Evolutionary conservation across 1,284 basidiomycete species (phyloP), one percentile per base, ranked within the genome.

Genomic region (Earliella scabrosa): DNA sequence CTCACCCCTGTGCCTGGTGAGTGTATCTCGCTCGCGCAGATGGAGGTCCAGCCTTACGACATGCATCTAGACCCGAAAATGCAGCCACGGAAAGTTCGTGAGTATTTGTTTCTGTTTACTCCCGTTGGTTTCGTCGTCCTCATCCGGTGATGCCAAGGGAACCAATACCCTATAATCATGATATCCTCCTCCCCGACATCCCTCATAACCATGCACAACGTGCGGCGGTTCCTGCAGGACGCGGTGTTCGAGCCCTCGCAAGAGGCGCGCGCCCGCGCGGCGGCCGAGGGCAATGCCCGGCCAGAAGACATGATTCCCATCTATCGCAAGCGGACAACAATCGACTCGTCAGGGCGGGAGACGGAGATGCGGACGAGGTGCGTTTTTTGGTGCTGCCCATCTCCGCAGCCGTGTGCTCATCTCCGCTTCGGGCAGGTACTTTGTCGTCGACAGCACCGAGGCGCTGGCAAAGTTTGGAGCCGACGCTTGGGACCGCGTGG

Each of bases 161-260:
- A 85, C 63, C 84, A 82, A 68, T 87, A 90, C 72, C 96, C 96
- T 0, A 98, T 99, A 68, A 96, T 98, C 71, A 89, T 98, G 74
- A 95, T 99, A 35, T 97, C 95, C 0, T 97, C 95, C 0, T 95
- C 93, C 1, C 95, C 95, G 0, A 98, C 96, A 0, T 88, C 95
- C 8, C 84, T 99, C 51, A 87, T 99, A 68, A 98, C 94, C 4
- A 97, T 99, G 94, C 90, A 96, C 82, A 99, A 99, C 71, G 94
- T 98, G 58, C 93, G 93, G 71, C 84, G 84, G 43, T 97, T 98
- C 73, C 75, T 99, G 16, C 93, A 98, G 75, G 92, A 98, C 67
- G 86, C 95, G 2, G 76, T 87, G 83, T 96, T 95, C 66, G 90
- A 94, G 68, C 81, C 87, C 6, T 90, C 92, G 0, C 83, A 90